Evolutionary conservation across 768 basidiomycete species (phyloP), one percentile per base, ranked within the genome.

Genomic region (Clitopilus hobsonii): DNA sequence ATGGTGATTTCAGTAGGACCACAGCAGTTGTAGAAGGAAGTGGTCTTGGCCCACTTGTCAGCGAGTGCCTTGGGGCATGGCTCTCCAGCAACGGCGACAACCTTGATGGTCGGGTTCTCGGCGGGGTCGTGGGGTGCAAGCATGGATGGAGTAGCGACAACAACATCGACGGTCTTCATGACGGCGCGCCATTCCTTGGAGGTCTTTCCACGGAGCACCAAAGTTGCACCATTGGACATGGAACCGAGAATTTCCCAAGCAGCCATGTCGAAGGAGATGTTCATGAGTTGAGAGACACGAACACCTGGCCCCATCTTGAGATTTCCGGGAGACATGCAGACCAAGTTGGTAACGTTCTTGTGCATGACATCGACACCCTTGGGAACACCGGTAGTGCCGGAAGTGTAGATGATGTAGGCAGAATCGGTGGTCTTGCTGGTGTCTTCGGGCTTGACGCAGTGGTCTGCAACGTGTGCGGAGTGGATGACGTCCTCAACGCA

Each of bases 231-330:
- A 55, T 82, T 82, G 61, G 67, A 72, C 52, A 83, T 64, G 6
- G 75, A 71, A 3, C 79, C 79, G 16, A 83, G 69, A 27, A 79
- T 77, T 62, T 83, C 80, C 84, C 84, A 86, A n/a, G 81, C 82
- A 38, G 80, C 81, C 82, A 86, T 84, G 59, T 86, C 84, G 61
- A 85, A 86, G 3, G 83, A 78, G 41, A 86, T 78, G 58, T 85
- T 84, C 67, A 86, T 74, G 22, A 85, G 68, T 59, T 85, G 83
- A 8, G 82, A 75, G 23, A 85, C 81, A 10, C 80, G 75, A 28
- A 75, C 60, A 11, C 83, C 82, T 1, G 81, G 80, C n/a, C 63
- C 56, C 80, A 86, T 84, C 27, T 75, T 74, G 7, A 84, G 70
- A 57, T 80, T 83, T n/a, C 82, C 83, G 23, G 83, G 83, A 20